Conservation (phyloP, 192 early-diverging fungal genomes). For the Allomyces macrogynus region DNA sequence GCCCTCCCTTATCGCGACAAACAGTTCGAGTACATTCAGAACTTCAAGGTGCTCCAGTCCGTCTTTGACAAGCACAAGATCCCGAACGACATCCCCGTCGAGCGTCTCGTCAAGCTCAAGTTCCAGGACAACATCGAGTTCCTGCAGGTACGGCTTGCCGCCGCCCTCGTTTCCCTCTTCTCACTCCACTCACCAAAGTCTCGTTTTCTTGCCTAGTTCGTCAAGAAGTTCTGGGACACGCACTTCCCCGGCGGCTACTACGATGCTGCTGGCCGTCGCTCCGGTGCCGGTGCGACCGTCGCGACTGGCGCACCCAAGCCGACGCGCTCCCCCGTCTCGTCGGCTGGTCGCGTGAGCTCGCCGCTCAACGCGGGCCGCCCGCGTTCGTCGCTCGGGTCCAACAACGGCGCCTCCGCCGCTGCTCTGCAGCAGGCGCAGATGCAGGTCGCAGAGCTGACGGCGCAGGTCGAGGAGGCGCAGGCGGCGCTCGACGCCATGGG, state of each 20-base stretch:
- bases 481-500: neutral
- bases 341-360: neutral
- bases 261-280: neutral
- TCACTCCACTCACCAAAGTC: too few species aligned
- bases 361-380: neutral
- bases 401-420: neutral
- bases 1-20: too few species aligned
- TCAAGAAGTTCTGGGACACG: neutral
- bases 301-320: too few species aligned
- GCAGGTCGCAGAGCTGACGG: neutral
- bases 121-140: slow-evolving; percentile 99
- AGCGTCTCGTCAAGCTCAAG: slow-evolving; percentile 78
- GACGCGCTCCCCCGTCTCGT: too few species aligned
- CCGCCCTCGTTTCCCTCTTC: too few species aligned
- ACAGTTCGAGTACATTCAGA: neutral
- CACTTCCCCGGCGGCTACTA: neutral
- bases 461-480: neutral
- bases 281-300: neutral
- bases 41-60: neutral
- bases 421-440: neutral
- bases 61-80: neutral
- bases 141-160: slow-evolving; percentile 1
- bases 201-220: neutral
- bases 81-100: slow-evolving; percentile 43
- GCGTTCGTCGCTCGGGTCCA: neutral